Percentiles rank a stretch among this genome's conserved stretches.
phyloP scores from a whole-genome alignment of 768 basidiomycete species.

The Mycena galericulata region DNA sequence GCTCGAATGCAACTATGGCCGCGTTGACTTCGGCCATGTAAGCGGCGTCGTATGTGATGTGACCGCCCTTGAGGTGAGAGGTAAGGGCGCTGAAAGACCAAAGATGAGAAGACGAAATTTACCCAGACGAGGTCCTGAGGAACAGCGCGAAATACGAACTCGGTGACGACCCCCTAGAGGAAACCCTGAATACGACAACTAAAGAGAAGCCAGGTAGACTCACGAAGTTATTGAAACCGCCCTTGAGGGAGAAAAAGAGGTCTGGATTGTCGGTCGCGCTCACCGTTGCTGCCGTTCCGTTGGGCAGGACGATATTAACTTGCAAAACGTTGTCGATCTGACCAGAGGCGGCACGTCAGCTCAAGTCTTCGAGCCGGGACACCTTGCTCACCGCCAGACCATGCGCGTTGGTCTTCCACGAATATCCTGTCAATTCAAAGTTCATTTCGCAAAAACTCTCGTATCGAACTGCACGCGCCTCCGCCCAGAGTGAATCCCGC shows the following conservation, averaged over 20 bases:
- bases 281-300: slow-evolving; percentile 19
- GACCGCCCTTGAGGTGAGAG: slow-evolving; percentile 9
- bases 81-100: background rate
- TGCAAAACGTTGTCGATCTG: slow-evolving; percentile 25
- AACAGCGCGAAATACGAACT: slow-evolving; percentile 23
- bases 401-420: slow-evolving; percentile 28
- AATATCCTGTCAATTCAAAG: slow-evolving; percentile 20
- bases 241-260: slow-evolving; percentile 26
- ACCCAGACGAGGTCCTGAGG: slow-evolving; percentile 24
- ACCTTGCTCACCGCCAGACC: slow-evolving; percentile 16
- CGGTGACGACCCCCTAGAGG: slow-evolving; percentile 22
- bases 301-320: slow-evolving; percentile 23
- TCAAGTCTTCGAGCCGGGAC: background rate
- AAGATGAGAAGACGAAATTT: background rate
- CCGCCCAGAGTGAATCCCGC: slow-evolving; percentile 29
- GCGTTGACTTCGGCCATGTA: slow-evolving; percentile 18
- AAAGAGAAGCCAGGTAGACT: background rate
- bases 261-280: slow-evolving; percentile 11
- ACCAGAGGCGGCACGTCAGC: background rate
- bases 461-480: slow-evolving; percentile 1
- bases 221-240: slow-evolving; percentile 29
- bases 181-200: background rate
- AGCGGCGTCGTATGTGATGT: slow-evolving; percentile 3
- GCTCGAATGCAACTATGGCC: slow-evolving; percentile 22
- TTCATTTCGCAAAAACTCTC: background rate